Evolutionary conservation across 495 filamentous ascomycete genomes (phyloP), one percentile per base, ranked within the genome.

Genomic region (Hyaloscypha hepaticicola): DNA sequence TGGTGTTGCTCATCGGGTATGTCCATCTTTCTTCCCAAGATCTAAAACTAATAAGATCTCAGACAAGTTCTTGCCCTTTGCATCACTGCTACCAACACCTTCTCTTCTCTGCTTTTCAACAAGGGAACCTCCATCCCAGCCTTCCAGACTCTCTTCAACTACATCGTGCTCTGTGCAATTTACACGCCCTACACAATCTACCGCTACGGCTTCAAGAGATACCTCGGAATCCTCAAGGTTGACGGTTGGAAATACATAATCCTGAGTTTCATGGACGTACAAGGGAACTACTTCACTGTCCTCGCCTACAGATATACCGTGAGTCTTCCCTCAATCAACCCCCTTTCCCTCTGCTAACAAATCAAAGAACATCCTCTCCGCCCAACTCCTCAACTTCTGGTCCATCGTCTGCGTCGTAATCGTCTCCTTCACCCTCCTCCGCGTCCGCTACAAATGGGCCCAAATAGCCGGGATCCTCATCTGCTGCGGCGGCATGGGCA

Each of bases 341-440:
- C 22, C 19, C 27, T 24, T 25, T 29, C 26, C 19, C 38, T 49
- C 38, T n/a, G 19, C 12, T 48, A 25, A 57, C 51, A 53, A 63
- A 48, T 14, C 12, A n/a, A n/a, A 58, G 56, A 66, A 67, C 58
- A 41, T 70, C 27, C 57, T 69, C 31, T 95, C 90, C 58, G 93
- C 91, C 9, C 93, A 97, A 78, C 82, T 99, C 33, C 93, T 99
- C 77, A 96, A 96, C 82, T 98, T 99, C 83, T 99, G 95, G 94
- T 89, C 93, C 68, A 99, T 99, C 65, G 91, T 94, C 22, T 87
- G 95, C 62, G 95, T 99, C 28, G 92, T 98, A 27, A 73, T 88
- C 65, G 76, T 97, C 70, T 97, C 93, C 9, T 90, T 93, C 77
- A 53, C 87, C 51, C 80, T 97, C 72, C 84, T 99, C 26, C 80